Percentiles rank a stretch among this genome's conserved stretches.
Conservation (phyloP, 2,329 filamentous ascomycete genomes). For the Hirsutella minnesotensis region DNA sequence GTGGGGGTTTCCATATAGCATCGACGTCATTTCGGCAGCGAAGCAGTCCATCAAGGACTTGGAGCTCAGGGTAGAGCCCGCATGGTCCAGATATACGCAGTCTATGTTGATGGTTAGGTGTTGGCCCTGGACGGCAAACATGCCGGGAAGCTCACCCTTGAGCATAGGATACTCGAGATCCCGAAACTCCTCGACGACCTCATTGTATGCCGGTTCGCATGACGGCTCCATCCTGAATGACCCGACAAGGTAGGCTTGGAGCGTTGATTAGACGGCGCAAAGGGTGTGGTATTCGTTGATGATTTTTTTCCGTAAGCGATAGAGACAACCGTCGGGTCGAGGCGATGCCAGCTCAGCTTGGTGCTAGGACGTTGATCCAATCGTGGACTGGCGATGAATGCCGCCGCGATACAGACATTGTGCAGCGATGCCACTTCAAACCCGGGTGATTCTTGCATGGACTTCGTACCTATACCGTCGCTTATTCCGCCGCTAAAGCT, state of each 20-base stretch:
- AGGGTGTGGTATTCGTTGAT: too few relatives aligned
- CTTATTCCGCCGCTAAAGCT: too few relatives aligned
- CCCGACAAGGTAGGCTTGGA: too few relatives aligned
- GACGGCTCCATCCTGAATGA: background rate
- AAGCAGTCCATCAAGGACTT: conserved; percentile 74
- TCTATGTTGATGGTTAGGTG: conserved; percentile 29
- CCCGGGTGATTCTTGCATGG: background rate
- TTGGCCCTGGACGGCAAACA: background rate
- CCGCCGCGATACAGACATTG: background rate
- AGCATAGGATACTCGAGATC: conserved; percentile 58
- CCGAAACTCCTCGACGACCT: conserved; percentile 45
- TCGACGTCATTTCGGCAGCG: conserved; percentile 63
- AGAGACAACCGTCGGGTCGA: too few relatives aligned
- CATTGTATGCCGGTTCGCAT: conserved; percentile 36
- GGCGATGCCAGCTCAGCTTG: too few relatives aligned
- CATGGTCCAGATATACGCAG: conserved; percentile 81
- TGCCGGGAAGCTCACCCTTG: conserved; percentile 32
- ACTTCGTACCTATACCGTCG: too few relatives aligned
- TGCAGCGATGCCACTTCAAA: background rate
- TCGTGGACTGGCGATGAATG: background rate
- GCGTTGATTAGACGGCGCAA: too few relatives aligned
- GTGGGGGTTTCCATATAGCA: conserved; percentile 84
- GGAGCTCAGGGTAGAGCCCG: conserved; percentile 75
- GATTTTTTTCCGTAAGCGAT: too few relatives aligned
- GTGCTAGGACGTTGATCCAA: background rate